Percentiles rank a stretch among this genome's conserved stretches.
Conservation (phyloP, 2,329 filamentous ascomycete species). For the Pestalotiopsis sp. region DNA sequence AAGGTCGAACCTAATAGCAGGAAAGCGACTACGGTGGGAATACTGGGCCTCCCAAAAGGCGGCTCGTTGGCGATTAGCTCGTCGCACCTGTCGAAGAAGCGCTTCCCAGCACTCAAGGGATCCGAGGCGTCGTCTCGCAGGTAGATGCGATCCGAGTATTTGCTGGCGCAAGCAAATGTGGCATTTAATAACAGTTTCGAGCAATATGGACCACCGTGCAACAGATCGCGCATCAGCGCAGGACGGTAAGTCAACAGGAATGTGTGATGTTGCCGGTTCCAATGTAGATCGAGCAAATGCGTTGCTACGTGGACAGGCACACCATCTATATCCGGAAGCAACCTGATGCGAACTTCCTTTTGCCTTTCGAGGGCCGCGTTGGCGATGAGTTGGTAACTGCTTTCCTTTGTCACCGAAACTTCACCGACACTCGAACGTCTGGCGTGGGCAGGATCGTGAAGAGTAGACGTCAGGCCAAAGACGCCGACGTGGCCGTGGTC, state of each 20-base stretch:
- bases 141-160: slow-evolving; percentile 25
- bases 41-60: slow-evolving; percentile 20
- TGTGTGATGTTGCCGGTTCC: slow-evolving; percentile 39
- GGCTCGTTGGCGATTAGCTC: slow-evolving; percentile 21
- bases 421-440: not conserved
- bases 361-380: slow-evolving; percentile 17
- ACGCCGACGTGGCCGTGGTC: slow-evolving; percentile 13
- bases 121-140: slow-evolving; percentile 21
- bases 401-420: not conserved
- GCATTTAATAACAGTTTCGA: slow-evolving; percentile 40
- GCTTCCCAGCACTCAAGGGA: slow-evolving; percentile 20
- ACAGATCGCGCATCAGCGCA: slow-evolving; percentile 37
- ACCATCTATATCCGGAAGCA: slow-evolving; percentile 27
- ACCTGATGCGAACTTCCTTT: slow-evolving; percentile 7
- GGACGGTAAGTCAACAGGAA: slow-evolving; percentile 40
- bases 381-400: slow-evolving; percentile 14
- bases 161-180: slow-evolving; percentile 31
- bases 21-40: slow-evolving; percentile 27
- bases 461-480: slow-evolving; percentile 16
- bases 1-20: slow-evolving; percentile 28
- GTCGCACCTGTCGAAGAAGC: slow-evolving; percentile 26
- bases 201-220: slow-evolving; percentile 34
- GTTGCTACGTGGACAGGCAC: slow-evolving; percentile 31
- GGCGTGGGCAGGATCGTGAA: slow-evolving; percentile 2
- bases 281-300: slow-evolving; percentile 39